Conservation (phyloP, 2,329 filamentous ascomycete genomes). For the Penicillium sp. region DNA sequence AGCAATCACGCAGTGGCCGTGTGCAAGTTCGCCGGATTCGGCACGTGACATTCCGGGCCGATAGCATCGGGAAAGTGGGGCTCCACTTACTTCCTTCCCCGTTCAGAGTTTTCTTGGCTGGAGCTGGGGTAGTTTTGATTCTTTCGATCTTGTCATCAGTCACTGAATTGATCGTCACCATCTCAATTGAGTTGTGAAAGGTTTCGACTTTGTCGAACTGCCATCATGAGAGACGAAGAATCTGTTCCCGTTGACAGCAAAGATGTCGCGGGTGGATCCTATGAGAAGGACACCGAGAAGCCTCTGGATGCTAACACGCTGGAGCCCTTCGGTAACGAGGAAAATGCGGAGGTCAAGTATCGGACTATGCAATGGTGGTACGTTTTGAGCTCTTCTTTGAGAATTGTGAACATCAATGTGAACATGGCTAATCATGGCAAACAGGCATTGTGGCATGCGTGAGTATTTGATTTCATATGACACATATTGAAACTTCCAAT, state of each 20-base stretch:
- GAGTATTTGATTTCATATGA: constrained; percentile 14
- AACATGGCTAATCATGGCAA: constrained; percentile 6
- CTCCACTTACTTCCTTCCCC: constrained; percentile 7
- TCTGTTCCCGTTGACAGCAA: constrained; percentile 14
- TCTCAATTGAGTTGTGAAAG: neutral
- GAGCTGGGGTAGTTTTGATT: neutral
- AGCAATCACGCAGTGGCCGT: neutral
- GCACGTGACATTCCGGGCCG: constrained; percentile 1
- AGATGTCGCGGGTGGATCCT: constrained; percentile 7
- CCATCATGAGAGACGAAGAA: constrained; percentile 21
- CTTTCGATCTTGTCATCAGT: neutral
- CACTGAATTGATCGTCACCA: neutral
- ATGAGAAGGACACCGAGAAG: constrained; percentile 19
- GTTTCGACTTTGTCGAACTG: neutral
- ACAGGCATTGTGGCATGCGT: constrained; percentile 42
- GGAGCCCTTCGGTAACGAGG: constrained; percentile 44
- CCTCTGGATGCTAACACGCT: constrained; percentile 18
- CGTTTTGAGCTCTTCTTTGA: constrained; percentile 1
- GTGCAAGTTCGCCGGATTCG: neutral
- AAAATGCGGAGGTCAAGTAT: constrained; percentile 49
- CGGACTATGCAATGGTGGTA: constrained; percentile 51
- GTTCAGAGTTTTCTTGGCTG: constrained; percentile 9
- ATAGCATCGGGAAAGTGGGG: constrained; percentile 5
- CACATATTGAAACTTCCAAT: neutral
- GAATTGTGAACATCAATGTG: neutral